These are phyloP conservation scores for Aspergillus floridensis DNA, from an alignment of 2,329 filamentous ascomycete genomes.

Conservation along the genomic window DNA sequence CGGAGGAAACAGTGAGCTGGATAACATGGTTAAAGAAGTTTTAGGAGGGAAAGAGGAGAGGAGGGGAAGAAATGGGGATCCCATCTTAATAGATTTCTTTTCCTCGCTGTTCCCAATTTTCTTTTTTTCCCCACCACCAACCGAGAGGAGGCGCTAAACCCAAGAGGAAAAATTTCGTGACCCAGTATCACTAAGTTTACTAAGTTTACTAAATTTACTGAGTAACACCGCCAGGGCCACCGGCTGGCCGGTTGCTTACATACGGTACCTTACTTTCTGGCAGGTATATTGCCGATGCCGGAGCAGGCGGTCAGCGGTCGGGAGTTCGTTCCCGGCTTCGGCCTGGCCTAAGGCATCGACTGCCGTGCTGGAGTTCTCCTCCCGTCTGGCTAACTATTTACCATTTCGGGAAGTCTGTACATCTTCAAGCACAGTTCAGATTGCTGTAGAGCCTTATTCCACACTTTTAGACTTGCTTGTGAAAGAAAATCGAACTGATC, in stretches of 20 bases:
- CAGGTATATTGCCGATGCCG: constrained; percentile 3
- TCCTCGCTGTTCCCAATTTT: constrained; percentile 2
- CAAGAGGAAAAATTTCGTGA: constrained; percentile 10
- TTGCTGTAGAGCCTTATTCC: background rate
- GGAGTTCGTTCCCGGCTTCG: background rate
- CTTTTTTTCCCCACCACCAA: constrained; percentile 17
- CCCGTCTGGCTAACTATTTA: background rate
- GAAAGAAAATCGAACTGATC: background rate
- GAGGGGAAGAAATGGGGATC: constrained; percentile 8
- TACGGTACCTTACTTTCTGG: too few relatives aligned
- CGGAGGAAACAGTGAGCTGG: constrained; percentile 21
- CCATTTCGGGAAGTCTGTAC: background rate
- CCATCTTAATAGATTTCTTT: constrained; percentile 8
- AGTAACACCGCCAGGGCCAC: constrained; percentile 4
- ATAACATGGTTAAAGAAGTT: constrained; percentile 26
- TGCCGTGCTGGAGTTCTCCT: background rate
- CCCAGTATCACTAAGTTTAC: background rate
- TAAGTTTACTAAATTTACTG: too few relatives aligned
- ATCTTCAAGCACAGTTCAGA: background rate
- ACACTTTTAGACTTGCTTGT: background rate
- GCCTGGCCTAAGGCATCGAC: background rate
- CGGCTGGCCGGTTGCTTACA: background rate
- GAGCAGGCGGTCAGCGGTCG: background rate
- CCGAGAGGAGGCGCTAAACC: constrained; percentile 17
- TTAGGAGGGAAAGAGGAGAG: constrained; percentile 18